Evolutionary conservation across 495 filamentous ascomycete genomes (phyloP).

Genomic region (Diplogelasinospora grovesii): DNA sequence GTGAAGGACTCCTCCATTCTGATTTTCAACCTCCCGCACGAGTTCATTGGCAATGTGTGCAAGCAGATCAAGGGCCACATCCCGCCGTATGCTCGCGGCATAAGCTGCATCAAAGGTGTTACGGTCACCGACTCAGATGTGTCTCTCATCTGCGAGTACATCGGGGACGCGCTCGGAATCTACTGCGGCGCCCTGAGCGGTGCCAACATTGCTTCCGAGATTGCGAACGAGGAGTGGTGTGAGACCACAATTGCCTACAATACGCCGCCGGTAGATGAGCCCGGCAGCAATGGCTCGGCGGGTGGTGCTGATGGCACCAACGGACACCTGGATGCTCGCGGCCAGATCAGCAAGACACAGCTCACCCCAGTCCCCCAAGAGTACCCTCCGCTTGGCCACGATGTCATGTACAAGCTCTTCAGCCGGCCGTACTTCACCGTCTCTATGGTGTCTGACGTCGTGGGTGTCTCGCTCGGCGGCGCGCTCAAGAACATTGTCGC

Average conservation of each 20-base stretch:
- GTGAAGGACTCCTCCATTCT: constrained; percentile 80
- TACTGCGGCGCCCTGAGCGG: constrained; percentile 96
- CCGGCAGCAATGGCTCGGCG: constrained; percentile 44
- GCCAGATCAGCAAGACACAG: constrained; percentile 54
- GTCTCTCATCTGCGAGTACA: constrained; percentile 87
- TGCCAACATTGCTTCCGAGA: constrained; percentile 94
- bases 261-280: constrained; percentile 70
- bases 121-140: constrained; percentile 78
- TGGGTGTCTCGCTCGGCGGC: constrained; percentile 89
- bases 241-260: constrained; percentile 97
- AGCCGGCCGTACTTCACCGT: constrained; percentile 98
- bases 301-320: constrained; percentile 45
- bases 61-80: constrained; percentile 80
- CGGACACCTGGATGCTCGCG: constrained; percentile 55
- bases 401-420: constrained; percentile 74
- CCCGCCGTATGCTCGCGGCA: constrained; percentile 82
- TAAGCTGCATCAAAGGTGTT: constrained; percentile 98
- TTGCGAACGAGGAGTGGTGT: constrained; percentile 90
- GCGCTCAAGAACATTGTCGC: constrained; percentile 98
- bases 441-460: constrained; percentile 83
- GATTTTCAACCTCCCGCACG: constrained; percentile 95
- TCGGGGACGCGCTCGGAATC: constrained; percentile 81
- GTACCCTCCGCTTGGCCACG: constrained; percentile 77
- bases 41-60: constrained; percentile 89
- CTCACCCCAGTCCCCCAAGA: constrained; percentile 68